Conservation (phyloP, 2,329 filamentous ascomycete species). For the Fusarium goolgardi region DNA sequence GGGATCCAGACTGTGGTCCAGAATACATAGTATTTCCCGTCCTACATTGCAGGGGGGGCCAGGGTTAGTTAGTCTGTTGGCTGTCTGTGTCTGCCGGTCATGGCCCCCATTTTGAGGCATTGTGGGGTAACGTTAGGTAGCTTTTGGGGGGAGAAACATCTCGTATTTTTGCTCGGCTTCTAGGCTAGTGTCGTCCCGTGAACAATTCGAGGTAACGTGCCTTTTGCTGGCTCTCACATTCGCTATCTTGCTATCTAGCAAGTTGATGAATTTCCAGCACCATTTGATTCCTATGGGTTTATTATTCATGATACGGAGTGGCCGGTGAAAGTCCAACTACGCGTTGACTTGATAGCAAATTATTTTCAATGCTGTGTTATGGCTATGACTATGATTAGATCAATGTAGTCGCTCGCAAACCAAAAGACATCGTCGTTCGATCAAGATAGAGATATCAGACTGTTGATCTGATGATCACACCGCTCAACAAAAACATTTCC, state of each 20-base stretch:
- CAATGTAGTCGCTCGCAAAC: neutral
- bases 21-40: slow-evolving; percentile 35
- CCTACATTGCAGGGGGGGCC: slow-evolving; percentile 3
- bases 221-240: slow-evolving; percentile 12
- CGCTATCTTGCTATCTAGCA: neutral
- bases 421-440: neutral
- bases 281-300: neutral
- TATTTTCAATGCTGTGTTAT: neutral
- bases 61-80: neutral
- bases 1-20: slow-evolving; percentile 31
- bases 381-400: neutral
- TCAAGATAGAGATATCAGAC: slow-evolving; percentile 1
- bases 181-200: slow-evolving; percentile 24
- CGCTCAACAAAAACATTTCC: slow-evolving; percentile 11
- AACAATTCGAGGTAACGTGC: slow-evolving; percentile 31
- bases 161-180: slow-evolving; percentile 40
- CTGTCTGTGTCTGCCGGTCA: slow-evolving; percentile 25
- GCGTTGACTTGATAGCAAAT: neutral
- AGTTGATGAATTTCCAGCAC: neutral
- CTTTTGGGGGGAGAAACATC: slow-evolving; percentile 21
- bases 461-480: slow-evolving; percentile 37
- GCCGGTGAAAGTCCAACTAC: slow-evolving; percentile 2
- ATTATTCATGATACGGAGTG: slow-evolving; percentile 10
- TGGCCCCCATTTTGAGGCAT: slow-evolving; percentile 19
- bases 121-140: slow-evolving; percentile 39